A percentile compares a stretch with the other conserved stretches of the same genome.
Evolutionary conservation across 768 basidiomycete species (phyloP).

Genomic region (Ephemerocybe angulata): DNA sequence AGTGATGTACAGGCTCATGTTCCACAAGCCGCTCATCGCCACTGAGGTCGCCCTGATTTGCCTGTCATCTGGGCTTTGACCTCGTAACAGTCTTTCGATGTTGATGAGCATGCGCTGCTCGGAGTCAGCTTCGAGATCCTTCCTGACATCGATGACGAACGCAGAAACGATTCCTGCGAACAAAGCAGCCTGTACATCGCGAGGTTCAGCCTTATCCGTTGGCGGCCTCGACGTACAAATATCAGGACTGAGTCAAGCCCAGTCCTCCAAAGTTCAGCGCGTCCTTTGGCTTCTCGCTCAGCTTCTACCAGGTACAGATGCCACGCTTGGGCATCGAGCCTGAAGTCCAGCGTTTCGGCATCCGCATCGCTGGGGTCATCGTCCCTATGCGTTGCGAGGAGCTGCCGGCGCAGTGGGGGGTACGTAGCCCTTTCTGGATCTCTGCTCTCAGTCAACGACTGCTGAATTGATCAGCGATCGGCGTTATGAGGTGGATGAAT

Average conservation of each 20-base stretch:
- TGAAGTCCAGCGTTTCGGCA: neutral
- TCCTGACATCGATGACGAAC: slow-evolving; percentile 19
- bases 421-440: too few relatives aligned
- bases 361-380: too few relatives aligned
- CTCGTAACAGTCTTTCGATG: slow-evolving; percentile 2
- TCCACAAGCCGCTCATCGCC: slow-evolving; percentile 23
- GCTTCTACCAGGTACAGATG: slow-evolving; percentile 1
- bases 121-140: slow-evolving; percentile 13
- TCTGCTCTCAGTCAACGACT: too few relatives aligned
- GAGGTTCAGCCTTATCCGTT: neutral
- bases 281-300: slow-evolving; percentile 1
- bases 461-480: too few relatives aligned
- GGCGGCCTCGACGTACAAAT: neutral
- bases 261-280: slow-evolving; percentile 3
- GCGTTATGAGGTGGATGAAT: too few relatives aligned
- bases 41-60: slow-evolving; percentile 13
- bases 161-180: slow-evolving; percentile 21
- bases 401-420: too few relatives aligned
- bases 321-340: slow-evolving; percentile 3
- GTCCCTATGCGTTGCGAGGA: too few relatives aligned
- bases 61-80: neutral
- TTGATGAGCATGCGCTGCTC: slow-evolving; percentile 15
- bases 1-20: slow-evolving; percentile 22
- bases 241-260: slow-evolving; percentile 6
- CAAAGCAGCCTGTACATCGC: slow-evolving; percentile 16